phyloP scores from a whole-genome alignment of 352 stramenopile genomes.

The Globisporangium barbulae region DNA sequence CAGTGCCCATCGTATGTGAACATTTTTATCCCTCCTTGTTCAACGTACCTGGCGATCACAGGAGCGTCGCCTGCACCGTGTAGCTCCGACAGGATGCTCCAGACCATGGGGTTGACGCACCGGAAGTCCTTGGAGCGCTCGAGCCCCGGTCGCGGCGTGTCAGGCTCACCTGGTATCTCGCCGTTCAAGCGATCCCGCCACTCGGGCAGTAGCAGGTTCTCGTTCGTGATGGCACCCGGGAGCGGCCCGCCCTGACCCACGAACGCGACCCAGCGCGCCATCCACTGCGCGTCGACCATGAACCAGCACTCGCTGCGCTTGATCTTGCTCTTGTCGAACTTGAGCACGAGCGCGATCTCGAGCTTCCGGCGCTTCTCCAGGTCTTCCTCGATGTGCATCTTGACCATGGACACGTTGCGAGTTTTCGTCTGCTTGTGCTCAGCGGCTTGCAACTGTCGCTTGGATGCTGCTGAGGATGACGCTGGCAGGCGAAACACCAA shows the following conservation, averaged over 20 bases:
- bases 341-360: constrained; percentile 61
- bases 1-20: not conserved
- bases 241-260: constrained; percentile 43
- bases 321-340: constrained; percentile 52
- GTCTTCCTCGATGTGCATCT: constrained; percentile 26
- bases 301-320: constrained; percentile 75
- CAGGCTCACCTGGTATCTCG: constrained; percentile 34
- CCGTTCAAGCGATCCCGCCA: constrained; percentile 31
- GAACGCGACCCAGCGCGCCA: constrained; percentile 58
- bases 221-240: constrained; percentile 66
- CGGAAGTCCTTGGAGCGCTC: constrained; percentile 59
- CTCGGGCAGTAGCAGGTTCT: constrained; percentile 37
- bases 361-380: constrained; percentile 58
- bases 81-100: constrained; percentile 60
- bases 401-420: not conserved
- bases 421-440: not conserved
- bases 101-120: constrained; percentile 72
- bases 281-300: constrained; percentile 62
- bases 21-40: not conserved
- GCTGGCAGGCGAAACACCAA: constrained; percentile 49
- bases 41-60: constrained; percentile 21
- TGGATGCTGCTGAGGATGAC: constrained; percentile 5
- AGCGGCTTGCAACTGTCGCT: constrained; percentile 1
- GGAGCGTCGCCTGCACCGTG: constrained; percentile 57
- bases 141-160: constrained; percentile 40